Base-by-base conservation (phyloP, 169 alveolate species). In the Plasmodium yoelii region DNA sequence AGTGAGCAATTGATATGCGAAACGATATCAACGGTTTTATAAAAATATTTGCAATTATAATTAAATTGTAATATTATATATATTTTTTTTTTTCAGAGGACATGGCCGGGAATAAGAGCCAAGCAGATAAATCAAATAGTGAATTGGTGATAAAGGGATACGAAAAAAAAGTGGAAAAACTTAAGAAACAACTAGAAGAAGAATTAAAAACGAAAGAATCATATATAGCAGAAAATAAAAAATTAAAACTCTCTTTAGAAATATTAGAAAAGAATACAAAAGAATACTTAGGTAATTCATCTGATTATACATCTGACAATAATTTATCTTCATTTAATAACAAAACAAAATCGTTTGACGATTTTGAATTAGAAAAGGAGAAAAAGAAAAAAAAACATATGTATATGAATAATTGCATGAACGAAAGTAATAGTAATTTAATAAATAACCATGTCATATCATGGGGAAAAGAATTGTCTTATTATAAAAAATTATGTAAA, bases 401-500 rank as follows among this genome's bases (percentile, higher is more conserved):
- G 18, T 47, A 34, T 39, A 44, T 0, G 12, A 74, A 74, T 12
- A 51, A 15, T 51, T n/a, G 28, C n/a, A 57, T n/a, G 22, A 57
- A 44, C 1, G 18, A 74, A 60, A 61, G 28, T 57, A 53, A 49
- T 28, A 34, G 12, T 53, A 1, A 22, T 63, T 55, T 80, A 65
- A 80, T 80, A 18, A 80, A 80, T 44, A 82, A 80, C 22, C 69
- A 80, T 18, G 44, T 70, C 9, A 22, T 80, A 65, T 80, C 82
- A 28, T 42, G 65, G 26, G 90, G 90, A 13, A 80, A 80, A 15
- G 90, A 80, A 80, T 61, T 80, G 42, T 65, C 90, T 46, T 80
- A 80, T 70, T 80, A 80, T 39, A 80, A 80, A 70, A 80, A 80
- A 51, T 55, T 80, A 13, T 80, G 90, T 34, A 80, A 80, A 24